Percentiles rank a stretch among this genome's conserved stretches.
phyloP scores from a whole-genome alignment of 116 monocot genomes.

The Iris pallida region DNA sequence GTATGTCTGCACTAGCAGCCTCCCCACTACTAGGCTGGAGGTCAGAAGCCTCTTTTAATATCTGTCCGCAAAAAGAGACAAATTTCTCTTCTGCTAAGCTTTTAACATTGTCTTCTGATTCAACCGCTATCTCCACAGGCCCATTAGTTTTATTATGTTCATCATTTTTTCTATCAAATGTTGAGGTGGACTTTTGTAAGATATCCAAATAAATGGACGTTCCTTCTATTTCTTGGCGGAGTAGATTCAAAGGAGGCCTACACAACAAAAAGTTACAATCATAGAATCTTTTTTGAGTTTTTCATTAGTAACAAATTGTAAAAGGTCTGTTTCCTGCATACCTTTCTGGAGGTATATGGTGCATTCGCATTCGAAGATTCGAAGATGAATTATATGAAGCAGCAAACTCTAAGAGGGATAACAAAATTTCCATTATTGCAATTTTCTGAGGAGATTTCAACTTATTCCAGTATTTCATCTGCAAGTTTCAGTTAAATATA shows the following conservation, averaged over 20 bases:
- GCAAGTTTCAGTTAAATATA: constrained; percentile 8
- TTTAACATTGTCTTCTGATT: constrained; percentile 59
- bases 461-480: constrained; percentile 85
- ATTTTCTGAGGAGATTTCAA: constrained; percentile 75
- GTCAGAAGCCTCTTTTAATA: constrained; percentile 91
- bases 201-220: constrained; percentile 91
- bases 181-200: constrained; percentile 72
- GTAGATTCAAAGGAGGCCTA: constrained; percentile 95
- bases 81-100: constrained; percentile 87
- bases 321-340: constrained; percentile 7
- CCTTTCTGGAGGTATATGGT: constrained; percentile 78
- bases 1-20: constrained; percentile 56
- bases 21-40: constrained; percentile 62
- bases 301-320: not conserved
- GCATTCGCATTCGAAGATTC: constrained; percentile 80
- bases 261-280: constrained; percentile 12
- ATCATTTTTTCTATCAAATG: constrained; percentile 4
- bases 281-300: constrained; percentile 2
- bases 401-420: constrained; percentile 93
- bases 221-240: constrained; percentile 91
- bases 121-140: constrained; percentile 3
- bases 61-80: constrained; percentile 88
- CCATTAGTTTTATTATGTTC: constrained; percentile 14
- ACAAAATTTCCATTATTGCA: constrained; percentile 85
- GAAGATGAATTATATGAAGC: constrained; percentile 90